Evolutionary conservation across 164 flowering plant species (phyloP), one percentile per base, ranked within the genome.

Genomic region (Sextonia rubra): DNA sequence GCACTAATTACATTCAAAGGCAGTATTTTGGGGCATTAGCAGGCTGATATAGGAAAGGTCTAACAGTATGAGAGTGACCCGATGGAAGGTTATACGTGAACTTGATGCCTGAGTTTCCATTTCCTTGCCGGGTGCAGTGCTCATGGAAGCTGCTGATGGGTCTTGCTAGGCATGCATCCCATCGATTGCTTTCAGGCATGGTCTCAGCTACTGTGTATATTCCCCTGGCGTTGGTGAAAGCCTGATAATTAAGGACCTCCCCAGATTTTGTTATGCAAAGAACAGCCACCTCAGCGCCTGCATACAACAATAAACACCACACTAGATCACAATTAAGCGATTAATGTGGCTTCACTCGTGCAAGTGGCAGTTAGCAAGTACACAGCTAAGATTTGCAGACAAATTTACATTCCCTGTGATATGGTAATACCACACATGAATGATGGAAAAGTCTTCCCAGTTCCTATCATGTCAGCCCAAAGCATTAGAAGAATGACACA

Each of bases 251-350:
- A 69, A 96, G 83, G 63, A 96, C 97, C 69, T 93, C 95, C 63
- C 98, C 97, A 0, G 97, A 83, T 82, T 88, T 96, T 12, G 99
- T 96, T 71, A 93, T 89, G 89, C 99, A 96, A 49, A 96, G 92
- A 79, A 96, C 95, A 65, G 98, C 99, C 7, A 96, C 98, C 82
- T 93, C 97, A 14, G 97, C 97, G 73, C 99, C 99, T 95, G 91
- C 76, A 78, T n/a, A 62, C 71, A 68, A 26, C 30, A 69, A 69
- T 2, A n/a, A 68, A 24, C 27, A 24, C 27, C 3, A 37, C n/a
- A 61, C 32, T 22, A 48, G 37, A 52, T 32, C 67, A 69, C 62
- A 23, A 15, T 52, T 4, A 52, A 12, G 11, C 8, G 44, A 37
- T 37, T 37, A 37, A 5, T 8, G 44, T 37, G 44, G 44, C 8